These are phyloP conservation scores for Albophoma yamanashiensis DNA, from an alignment of 2,329 filamentous ascomycete genomes.

Conservation along the genomic window DNA sequence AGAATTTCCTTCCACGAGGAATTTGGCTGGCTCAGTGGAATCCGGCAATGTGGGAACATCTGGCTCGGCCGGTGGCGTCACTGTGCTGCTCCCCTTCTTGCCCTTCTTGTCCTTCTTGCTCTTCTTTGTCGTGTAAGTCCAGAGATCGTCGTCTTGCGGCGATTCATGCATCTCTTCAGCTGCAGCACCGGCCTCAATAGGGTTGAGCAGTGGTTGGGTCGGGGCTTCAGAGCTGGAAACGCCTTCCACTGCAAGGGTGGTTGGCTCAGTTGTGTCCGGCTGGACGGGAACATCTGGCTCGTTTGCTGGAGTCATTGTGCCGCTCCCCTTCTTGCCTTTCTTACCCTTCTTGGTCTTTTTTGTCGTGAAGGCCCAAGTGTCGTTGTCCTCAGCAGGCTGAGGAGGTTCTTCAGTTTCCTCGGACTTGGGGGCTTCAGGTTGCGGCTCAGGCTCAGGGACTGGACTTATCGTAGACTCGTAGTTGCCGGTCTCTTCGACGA, in stretches of 20 bases:
- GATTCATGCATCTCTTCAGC: background rate
- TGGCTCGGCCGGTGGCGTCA: background rate
- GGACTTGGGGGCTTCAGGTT: background rate
- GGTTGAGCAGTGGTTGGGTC: background rate
- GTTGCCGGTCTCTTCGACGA: background rate
- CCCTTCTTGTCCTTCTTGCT: slow-evolving; percentile 3
- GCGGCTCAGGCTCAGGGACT: background rate
- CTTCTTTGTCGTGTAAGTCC: slow-evolving; percentile 3
- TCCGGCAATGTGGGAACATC: background rate
- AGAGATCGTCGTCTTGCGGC: background rate
- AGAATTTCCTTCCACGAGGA: background rate
- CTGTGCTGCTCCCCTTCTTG: background rate
- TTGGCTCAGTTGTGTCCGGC: background rate
- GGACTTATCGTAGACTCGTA: background rate
- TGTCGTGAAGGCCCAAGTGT: background rate
- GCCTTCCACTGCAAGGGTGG: background rate
- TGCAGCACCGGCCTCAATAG: background rate
- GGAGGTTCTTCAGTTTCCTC: background rate
- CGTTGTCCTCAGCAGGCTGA: background rate
- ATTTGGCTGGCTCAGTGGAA: background rate
- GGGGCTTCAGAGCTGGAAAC: background rate
- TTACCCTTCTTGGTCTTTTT: slow-evolving; percentile 7
- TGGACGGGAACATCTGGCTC: background rate
- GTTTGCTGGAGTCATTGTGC: background rate
- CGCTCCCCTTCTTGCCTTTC: background rate